Base-by-base conservation (phyloP, 2,329 filamentous ascomycete genomes). In the Cordyceps sp. region DNA sequence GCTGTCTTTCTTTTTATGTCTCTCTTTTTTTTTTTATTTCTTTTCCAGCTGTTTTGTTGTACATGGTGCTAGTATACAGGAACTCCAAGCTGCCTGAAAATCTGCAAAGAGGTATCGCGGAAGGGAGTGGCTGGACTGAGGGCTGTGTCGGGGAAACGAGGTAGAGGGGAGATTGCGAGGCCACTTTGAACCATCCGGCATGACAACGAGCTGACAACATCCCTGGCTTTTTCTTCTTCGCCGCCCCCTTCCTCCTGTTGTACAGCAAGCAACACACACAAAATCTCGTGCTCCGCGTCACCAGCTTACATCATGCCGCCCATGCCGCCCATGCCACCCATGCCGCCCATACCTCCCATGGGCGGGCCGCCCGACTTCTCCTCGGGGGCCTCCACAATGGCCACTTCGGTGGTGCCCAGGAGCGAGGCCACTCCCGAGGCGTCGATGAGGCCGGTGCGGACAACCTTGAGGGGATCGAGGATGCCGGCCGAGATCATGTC, bases 401-500 rank as follows among this genome's bases (percentile, higher is more conserved):
- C 86, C 36, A 96, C 90, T 66, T 98, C 90, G 38, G 90, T 98
- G 43, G 90, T 98, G 54, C 90, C 90, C 39, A 98, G 80, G 38
- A 98, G 75, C 33, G 88, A 96, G 33, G 90, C 90, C 48, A 98
- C 90, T 62, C 90, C 90, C 52, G 79, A 88, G 46, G 90, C 90
- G 49, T 98, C 90, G 50, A 86, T 73, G 37, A 98, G 78, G 51
- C 84, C 88, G 41, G 90, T 98, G 50, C 90, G 85, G 53, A 98
- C 90, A 46, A 98, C 90, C 81, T 98, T 98, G 71, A 98, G 81
- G 42, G 90, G 90, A 58, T 98, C 90, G 37, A 98, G 80, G 58
- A 98, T 98, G 79, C 90, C 90, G 45, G 84, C 74, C 40, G 72
- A 58, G 53, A 98, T 94, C 90, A 98, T 96, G 68, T 98, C 88